These are phyloP conservation scores for Cenchrus fungigraminus DNA, from an alignment of 176 grass and related monocot species.

Conservation along the genomic window DNA sequence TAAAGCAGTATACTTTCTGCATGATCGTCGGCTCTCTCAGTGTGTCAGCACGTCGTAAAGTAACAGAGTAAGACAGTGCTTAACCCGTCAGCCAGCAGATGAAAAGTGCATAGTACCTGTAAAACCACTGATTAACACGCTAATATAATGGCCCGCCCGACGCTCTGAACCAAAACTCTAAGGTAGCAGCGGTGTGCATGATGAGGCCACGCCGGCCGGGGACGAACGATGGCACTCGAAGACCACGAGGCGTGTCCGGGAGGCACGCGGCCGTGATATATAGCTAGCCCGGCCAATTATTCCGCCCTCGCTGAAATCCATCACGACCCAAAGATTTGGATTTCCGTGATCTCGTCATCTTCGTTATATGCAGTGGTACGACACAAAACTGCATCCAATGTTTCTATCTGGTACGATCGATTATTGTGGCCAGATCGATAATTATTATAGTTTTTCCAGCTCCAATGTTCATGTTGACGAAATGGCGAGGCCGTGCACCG, in stretches of 20 bases:
- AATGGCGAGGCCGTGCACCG: too few relatives aligned
- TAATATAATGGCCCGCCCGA: slow-evolving; percentile 9
- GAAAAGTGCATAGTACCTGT: not conserved
- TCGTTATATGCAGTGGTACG: not conserved
- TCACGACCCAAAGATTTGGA: slow-evolving; percentile 8
- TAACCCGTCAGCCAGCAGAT: not conserved
- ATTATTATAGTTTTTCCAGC: not conserved
- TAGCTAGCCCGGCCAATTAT: not conserved
- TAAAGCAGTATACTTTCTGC: too few relatives aligned
- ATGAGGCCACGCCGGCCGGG: not conserved
- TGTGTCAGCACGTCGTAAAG: not conserved
- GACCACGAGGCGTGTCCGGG: not conserved
- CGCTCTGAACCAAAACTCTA: not conserved
- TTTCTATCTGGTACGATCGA: not conserved
- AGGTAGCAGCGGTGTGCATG: not conserved
- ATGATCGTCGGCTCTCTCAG: too few relatives aligned
- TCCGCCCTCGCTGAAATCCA: not conserved
- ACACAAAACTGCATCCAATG: not conserved
- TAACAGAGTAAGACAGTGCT: not conserved
- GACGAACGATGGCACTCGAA: not conserved
- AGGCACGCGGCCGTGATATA: slow-evolving; percentile 1
- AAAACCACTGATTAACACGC: not conserved
- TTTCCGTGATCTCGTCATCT: not conserved
- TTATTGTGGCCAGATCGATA: too few relatives aligned
- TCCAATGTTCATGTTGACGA: too few relatives aligned